These are phyloP conservation scores for Aspergillus nidulans DNA, from an alignment of 495 filamentous ascomycete species.

Conservation along the genomic window DNA sequence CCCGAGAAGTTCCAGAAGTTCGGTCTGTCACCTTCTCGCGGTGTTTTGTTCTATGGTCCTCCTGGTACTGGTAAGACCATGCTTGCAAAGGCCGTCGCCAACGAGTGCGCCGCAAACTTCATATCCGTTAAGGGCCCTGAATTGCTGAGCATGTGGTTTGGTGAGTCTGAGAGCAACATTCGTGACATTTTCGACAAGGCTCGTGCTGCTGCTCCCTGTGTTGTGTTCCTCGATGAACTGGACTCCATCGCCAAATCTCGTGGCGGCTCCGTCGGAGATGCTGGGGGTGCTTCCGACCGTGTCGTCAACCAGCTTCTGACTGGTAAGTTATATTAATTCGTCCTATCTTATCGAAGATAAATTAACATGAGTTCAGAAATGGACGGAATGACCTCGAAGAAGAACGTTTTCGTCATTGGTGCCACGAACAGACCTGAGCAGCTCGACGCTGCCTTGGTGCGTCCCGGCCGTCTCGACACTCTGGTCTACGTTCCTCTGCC, in stretches of 20 bases:
- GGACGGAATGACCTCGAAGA: slow-evolving; percentile 99
- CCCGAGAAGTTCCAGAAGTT: slow-evolving; percentile 99
- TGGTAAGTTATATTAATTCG: slow-evolving; percentile 53
- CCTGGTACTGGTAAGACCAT: slow-evolving; percentile 99
- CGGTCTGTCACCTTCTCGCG: slow-evolving; percentile 93
- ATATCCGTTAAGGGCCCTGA: slow-evolving; percentile 99
- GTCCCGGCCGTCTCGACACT: slow-evolving; percentile 96
- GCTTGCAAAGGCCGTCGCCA: slow-evolving; percentile 98
- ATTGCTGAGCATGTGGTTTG: slow-evolving; percentile 99
- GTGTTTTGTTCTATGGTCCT: slow-evolving; percentile 97
- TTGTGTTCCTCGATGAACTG: slow-evolving; percentile 98
- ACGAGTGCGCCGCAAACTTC: slow-evolving; percentile 99
- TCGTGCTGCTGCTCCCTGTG: slow-evolving; percentile 93
- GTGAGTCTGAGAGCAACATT: slow-evolving; percentile 99
- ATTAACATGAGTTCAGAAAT: slow-evolving; percentile 68
- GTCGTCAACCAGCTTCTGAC: slow-evolving; percentile 99
- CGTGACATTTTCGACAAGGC: slow-evolving; percentile 99
- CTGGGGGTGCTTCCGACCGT: slow-evolving; percentile 97
- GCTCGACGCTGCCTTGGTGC: slow-evolving; percentile 94
- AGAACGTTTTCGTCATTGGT: slow-evolving; percentile 99
- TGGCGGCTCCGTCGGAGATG: slow-evolving; percentile 95
- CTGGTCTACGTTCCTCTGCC: slow-evolving; percentile 97
- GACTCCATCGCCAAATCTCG: slow-evolving; percentile 99
- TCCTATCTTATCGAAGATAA: neutral
- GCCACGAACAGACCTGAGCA: slow-evolving; percentile 98